phyloP scores from a whole-genome alignment of 768 basidiomycete species.

The Kwoniella dejecticola region DNA sequence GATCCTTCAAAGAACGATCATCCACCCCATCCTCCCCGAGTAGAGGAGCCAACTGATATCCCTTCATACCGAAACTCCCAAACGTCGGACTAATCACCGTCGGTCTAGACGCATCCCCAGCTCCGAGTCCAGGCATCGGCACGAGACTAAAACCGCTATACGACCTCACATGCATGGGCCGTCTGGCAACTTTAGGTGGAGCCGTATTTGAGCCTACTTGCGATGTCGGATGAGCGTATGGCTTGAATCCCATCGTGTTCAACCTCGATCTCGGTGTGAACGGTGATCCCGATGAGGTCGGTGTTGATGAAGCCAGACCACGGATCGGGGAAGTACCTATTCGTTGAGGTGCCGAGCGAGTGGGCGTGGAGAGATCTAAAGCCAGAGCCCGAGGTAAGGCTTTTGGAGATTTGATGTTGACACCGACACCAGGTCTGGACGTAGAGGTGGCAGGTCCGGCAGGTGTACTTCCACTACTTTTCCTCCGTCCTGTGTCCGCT shows the following conservation, averaged over 20 bases:
- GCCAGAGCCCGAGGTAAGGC: neutral
- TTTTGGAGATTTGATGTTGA: neutral
- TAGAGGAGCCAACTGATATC: neutral
- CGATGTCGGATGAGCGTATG: conserved; percentile 6
- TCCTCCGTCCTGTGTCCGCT: no score
- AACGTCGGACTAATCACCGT: conserved; percentile 8
- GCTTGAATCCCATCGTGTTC: conserved; percentile 9
- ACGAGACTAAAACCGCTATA: neutral
- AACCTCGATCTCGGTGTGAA: neutral
- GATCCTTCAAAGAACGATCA: no score
- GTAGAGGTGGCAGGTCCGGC: no score
- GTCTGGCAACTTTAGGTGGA: neutral
- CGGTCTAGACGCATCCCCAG: neutral
- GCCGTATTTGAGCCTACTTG: neutral
- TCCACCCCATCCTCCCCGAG: no score
- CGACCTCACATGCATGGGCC: neutral
- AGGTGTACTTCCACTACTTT: no score
- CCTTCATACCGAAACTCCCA: neutral
- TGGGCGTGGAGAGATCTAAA: neutral
- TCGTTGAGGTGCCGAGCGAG: no score
- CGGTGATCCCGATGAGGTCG: no score
- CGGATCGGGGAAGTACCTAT: neutral
- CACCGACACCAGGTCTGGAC: no score
- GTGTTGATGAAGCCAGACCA: neutral
- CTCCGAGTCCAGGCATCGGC: neutral